A percentile compares a stretch with the other conserved stretches of the same genome.
These are phyloP conservation scores for Phtheirospermum japonicum DNA, from an alignment of 257 asterid genomes.

Conservation along the genomic window DNA sequence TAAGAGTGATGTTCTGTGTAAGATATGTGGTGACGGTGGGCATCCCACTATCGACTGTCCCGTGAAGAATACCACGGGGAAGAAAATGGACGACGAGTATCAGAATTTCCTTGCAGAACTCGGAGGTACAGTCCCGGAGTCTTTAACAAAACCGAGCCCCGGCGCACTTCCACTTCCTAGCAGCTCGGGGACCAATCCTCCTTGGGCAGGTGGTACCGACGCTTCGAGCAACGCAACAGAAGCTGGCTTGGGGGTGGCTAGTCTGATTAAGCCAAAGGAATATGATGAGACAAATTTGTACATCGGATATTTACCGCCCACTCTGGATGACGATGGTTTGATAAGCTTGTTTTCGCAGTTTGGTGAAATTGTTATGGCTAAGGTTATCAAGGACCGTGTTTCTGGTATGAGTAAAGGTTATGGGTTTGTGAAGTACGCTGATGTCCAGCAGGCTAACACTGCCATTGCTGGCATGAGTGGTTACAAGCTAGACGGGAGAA, in stretches of 20 bases:
- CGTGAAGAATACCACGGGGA: conserved; percentile 87
- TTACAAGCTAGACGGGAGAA: conserved; percentile 3
- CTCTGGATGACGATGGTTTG: conserved; percentile 10
- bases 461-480: conserved; percentile 17
- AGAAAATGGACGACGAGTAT: conserved; percentile 98
- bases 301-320: conserved; percentile 26
- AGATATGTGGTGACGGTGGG: conserved; percentile 97
- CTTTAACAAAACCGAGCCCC: conserved; percentile 46
- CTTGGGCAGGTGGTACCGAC: conserved; percentile 64
- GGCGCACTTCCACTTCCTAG: conserved; percentile 70
- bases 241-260: conserved; percentile 50
- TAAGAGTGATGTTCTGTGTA: conserved; percentile 89
- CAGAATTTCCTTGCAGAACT: conserved; percentile 89
- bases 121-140: conserved; percentile 85
- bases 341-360: conserved; percentile 31
- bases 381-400: conserved; percentile 17
- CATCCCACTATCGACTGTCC: conserved; percentile 96
- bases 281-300: conserved; percentile 5
- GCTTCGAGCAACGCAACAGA: conserved; percentile 40
- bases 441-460: conserved; percentile 12
- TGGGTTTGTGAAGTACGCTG: conserved; percentile 12
- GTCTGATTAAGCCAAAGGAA: conserved; percentile 23
- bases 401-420: conserved; percentile 17
- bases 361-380: conserved; percentile 16
- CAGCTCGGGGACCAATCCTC: conserved; percentile 65